These are phyloP conservation scores for Colletotrichum sp. DNA, from an alignment of 2,329 filamentous ascomycete genomes.

Conservation along the genomic window DNA sequence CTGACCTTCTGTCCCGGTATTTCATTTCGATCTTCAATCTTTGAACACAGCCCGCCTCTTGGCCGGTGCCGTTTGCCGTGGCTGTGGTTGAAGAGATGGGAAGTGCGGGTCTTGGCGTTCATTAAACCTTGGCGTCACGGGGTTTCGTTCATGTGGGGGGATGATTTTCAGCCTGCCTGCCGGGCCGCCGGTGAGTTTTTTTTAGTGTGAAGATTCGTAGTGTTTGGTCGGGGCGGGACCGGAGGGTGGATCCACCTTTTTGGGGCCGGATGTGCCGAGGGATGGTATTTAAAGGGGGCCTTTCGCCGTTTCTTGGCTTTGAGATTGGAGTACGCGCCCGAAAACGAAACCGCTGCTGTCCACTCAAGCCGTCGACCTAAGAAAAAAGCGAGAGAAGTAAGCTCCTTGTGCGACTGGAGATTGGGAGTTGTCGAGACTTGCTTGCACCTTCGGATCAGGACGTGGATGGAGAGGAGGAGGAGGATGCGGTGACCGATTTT, in stretches of 20 bases:
- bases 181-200: background rate
- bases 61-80: background rate
- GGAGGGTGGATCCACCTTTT: background rate
- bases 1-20: rapidly evolving
- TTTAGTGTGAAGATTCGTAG: background rate
- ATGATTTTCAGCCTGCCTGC: background rate
- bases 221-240: background rate
- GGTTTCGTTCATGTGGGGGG: background rate
- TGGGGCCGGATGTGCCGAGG: background rate
- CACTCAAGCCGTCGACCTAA: too few species aligned
- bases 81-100: background rate
- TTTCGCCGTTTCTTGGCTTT: background rate
- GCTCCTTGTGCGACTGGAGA: too few species aligned
- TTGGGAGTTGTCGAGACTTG: too few species aligned
- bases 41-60: background rate
- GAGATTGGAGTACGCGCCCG: too few species aligned
- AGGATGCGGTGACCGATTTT: too few species aligned
- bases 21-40: background rate
- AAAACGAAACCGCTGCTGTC: too few species aligned
- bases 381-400: too few species aligned
- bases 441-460: too few species aligned
- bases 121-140: background rate
- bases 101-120: background rate
- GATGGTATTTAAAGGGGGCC: background rate
- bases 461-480: too few species aligned